A percentile compares a stretch with the other conserved stretches of the same genome.
These are phyloP conservation scores for Carex arenaria DNA, from an alignment of 202 grass and related monocot species.

Conservation along the genomic window DNA sequence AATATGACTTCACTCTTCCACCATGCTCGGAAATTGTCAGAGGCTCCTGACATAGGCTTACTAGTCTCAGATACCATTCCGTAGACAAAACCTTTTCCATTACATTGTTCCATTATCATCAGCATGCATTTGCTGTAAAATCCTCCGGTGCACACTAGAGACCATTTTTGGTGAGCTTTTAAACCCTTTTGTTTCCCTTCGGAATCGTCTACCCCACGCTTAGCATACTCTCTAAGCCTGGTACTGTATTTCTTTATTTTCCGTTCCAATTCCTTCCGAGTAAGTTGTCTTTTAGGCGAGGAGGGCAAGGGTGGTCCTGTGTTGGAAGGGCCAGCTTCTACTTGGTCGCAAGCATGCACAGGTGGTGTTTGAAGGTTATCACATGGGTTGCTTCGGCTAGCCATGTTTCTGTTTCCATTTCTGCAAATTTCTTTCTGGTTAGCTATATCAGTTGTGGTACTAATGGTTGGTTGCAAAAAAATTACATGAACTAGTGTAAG, in stretches of 20 bases:
- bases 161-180: constrained; percentile 16
- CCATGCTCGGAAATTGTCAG: constrained; percentile 5
- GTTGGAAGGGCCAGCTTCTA: not conserved
- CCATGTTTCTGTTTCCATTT: not conserved
- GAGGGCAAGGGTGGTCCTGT: no score
- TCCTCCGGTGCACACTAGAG: not conserved
- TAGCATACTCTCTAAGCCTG: not conserved
- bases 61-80: constrained; percentile 11
- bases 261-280: not conserved
- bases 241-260: not conserved
- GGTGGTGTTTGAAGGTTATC: not conserved
- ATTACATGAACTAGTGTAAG: not conserved
- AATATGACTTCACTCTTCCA: constrained; percentile 14
- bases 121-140: constrained; percentile 24
- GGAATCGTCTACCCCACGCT: not conserved
- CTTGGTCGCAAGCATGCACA: not conserved
- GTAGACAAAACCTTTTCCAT: not conserved
- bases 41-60: not conserved
- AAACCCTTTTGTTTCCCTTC: not conserved
- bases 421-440: not conserved
- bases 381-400: not conserved
- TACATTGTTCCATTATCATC: not conserved
- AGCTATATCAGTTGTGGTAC: not conserved
- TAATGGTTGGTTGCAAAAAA: not conserved
- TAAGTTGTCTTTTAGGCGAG: not conserved